phyloP scores from a whole-genome alignment of 306 rosid genomes.

The Fragaria nilgerrensis region DNA sequence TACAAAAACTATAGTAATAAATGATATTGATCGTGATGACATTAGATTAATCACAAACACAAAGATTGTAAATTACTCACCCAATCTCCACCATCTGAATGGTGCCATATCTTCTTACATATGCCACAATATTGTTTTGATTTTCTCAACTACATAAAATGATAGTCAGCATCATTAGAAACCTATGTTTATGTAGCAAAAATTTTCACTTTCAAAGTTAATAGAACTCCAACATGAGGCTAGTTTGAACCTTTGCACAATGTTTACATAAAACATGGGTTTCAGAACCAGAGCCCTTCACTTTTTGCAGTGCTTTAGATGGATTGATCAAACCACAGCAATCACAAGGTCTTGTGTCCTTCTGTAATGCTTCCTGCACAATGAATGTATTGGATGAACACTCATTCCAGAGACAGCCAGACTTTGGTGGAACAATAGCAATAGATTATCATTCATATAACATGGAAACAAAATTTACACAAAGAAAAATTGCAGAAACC shows the following conservation, averaged over 20 bases:
- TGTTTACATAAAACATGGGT: slow-evolving; percentile 64
- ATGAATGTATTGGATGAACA: slow-evolving; percentile 27
- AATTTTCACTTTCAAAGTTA: neutral
- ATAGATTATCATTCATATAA: neutral
- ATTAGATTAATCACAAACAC: neutral
- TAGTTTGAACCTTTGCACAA: slow-evolving; percentile 70
- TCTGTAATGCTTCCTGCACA: slow-evolving; percentile 51
- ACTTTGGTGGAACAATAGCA: neutral
- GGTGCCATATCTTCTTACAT: slow-evolving; percentile 94
- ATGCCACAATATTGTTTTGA: slow-evolving; percentile 96
- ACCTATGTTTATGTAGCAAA: neutral
- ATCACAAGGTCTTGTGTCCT: slow-evolving; percentile 57
- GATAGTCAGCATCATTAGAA: slow-evolving; percentile 16
- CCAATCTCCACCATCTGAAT: slow-evolving; percentile 94
- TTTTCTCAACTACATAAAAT: slow-evolving; percentile 57
- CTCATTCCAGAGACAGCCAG: slow-evolving; percentile 9
- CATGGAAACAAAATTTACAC: neutral
- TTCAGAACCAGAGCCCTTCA: slow-evolving; percentile 45
- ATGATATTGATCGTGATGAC: neutral
- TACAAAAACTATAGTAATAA: slow-evolving; percentile 1
- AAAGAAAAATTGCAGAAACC: neutral
- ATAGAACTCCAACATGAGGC: neutral
- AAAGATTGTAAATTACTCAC: slow-evolving; percentile 51
- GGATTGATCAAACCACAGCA: slow-evolving; percentile 65
- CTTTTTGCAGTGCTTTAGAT: slow-evolving; percentile 57